Percentiles rank a stretch among this genome's conserved stretches.
Evolutionary conservation across 2,329 filamentous ascomycete genomes (phyloP).

Genomic region (Daldinia sp.): DNA sequence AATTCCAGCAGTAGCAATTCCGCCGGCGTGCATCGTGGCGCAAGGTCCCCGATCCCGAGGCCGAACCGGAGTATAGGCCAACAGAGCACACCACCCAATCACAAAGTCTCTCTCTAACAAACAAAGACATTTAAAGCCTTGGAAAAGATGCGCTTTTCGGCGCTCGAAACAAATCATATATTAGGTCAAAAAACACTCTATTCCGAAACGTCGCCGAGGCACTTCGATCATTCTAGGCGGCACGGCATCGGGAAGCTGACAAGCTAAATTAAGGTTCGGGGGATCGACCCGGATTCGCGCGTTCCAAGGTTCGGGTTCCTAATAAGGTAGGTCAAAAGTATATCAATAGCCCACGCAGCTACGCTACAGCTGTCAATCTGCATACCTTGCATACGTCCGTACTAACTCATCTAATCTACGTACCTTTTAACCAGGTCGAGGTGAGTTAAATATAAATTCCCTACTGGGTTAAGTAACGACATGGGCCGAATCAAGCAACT

Average conservation of each 20-base stretch:
- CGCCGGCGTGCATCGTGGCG: not conserved
- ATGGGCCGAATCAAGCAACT: not conserved
- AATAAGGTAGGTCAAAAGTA: not conserved
- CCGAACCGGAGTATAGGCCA: too few relatives aligned
- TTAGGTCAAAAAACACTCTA: too few relatives aligned
- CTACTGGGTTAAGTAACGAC: not conserved
- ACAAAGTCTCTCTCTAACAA: too few relatives aligned
- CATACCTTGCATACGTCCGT: too few relatives aligned
- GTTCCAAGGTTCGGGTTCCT: not conserved
- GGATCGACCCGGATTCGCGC: not conserved
- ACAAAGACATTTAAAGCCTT: too few relatives aligned
- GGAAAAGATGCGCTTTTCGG: not conserved
- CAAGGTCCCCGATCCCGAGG: not conserved
- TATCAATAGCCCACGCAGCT: not conserved
- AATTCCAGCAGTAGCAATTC: not conserved
- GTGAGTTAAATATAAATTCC: not conserved
- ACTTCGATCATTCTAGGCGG: not conserved
- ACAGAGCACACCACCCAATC: too few relatives aligned
- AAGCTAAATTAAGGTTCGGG: not conserved
- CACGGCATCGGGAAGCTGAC: not conserved
- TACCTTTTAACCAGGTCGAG: not conserved
- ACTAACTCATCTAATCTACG: too few relatives aligned
- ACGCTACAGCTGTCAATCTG: too few relatives aligned
- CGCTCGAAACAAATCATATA: not conserved
- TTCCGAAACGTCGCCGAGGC: not conserved